A percentile compares a stretch with the other conserved stretches of the same genome.
Evolutionary conservation across 192 early-diverging fungal genomes (phyloP).

Genomic region (Entrophospora sp.): DNA sequence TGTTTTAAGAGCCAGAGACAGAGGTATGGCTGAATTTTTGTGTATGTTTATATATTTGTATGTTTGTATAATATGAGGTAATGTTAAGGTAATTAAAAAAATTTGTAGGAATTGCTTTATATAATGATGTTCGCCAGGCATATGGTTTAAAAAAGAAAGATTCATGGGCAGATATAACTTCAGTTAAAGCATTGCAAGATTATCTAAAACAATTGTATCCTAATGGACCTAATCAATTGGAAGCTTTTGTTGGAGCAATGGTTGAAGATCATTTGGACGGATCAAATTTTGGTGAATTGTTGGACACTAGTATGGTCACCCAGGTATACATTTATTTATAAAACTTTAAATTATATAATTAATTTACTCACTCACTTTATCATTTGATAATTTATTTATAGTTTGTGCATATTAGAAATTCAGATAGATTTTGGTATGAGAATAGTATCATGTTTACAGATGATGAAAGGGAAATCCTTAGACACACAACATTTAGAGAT

Average conservation of each 20-base stretch:
- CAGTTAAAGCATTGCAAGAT: not conserved
- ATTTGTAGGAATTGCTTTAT: constrained; percentile 9
- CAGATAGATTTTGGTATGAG: constrained; percentile 47
- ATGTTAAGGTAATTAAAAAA: not conserved
- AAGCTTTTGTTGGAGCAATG: constrained; percentile 13
- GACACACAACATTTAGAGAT: constrained; percentile 20
- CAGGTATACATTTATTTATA: not conserved
- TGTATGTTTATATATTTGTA: not conserved
- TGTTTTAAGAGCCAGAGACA: not conserved
- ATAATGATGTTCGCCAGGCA: constrained; percentile 7
- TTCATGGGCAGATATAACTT: constrained; percentile 14
- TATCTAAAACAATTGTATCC: not conserved
- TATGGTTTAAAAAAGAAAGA: not conserved
- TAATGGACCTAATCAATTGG: not conserved
- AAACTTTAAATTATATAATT: too few species aligned
- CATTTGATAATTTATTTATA: constrained; percentile 10
- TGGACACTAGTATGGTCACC: not conserved
- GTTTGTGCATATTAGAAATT: constrained; percentile 36
- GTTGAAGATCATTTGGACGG: constrained; percentile 16
- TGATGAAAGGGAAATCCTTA: constrained; percentile 22
- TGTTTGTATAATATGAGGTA: not conserved
- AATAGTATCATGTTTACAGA: constrained; percentile 33
- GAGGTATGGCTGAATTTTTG: not conserved
- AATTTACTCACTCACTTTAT: too few species aligned
- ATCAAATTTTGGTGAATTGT: constrained; percentile 1